Base-by-base conservation (phyloP, 208 protist species). In the Crithidia fasciculata region DNA sequence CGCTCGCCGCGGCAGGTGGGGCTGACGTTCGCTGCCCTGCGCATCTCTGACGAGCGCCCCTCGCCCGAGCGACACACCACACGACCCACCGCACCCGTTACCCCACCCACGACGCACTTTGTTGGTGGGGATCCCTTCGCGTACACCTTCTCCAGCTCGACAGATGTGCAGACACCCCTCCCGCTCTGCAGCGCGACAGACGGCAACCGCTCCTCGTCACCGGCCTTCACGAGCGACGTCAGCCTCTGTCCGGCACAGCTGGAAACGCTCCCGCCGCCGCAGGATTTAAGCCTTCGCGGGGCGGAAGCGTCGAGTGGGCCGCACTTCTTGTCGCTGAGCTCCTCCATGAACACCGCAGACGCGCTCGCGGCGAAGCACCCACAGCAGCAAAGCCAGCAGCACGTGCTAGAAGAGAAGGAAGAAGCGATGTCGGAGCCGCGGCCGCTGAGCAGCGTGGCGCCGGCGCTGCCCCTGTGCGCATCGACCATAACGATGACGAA, bases 191-290 rank as follows among this genome's bases (percentile, higher is more conserved):
- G 3, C 59, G 59, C 43, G 5, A 8, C 36, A 8, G 28, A 19
- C 6, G 18, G 61, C 10, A 45, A 55, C 3, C 47, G 61, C 12
- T 7, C 4, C 12, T 53, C 47, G 2, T 53, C 47, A 0, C 15
- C 28, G 19, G 40, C 15, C 9, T 4, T 43, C 6, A 28, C 16
- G 45, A 66, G 61, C 19, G 61, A 66, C 15, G 28, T 43, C 9
- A 66, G 61, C 19, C 18, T 66, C 4, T 28, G 47, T 3, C 61
- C 61, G 13, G 0, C 61, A 6, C 61, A 66, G 61, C 15, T 43
- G 8, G 61, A 53, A 13, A 66, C 61, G 45, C 61, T 66, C n/a
- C 61, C 61, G 28, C 61, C 61, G 28, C 61, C 61, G 8, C 61
- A 19, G 3, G 61, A 55, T 13, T 18, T 66, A 28, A 55, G 61